Conservation (phyloP, 768 basidiomycete genomes). For the Boletus pseudopeckii region DNA sequence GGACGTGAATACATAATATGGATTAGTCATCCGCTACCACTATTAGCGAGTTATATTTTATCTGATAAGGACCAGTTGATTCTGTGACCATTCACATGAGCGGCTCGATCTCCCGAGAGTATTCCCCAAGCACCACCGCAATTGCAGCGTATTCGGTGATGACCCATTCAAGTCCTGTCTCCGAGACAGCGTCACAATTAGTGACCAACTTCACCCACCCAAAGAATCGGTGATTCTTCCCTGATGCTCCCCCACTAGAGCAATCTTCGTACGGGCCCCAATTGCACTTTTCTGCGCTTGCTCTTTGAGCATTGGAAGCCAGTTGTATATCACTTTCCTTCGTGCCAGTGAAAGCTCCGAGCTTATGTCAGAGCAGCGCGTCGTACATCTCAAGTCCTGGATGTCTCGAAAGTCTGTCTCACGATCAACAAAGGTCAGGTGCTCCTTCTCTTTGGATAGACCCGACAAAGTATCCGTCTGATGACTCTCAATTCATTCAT, state of each 20-base stretch:
- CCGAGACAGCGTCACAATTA: not conserved
- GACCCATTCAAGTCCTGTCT: not conserved
- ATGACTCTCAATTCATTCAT: constrained; percentile 73
- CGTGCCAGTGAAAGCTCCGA: too few species aligned
- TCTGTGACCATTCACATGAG: not conserved
- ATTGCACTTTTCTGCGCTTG: constrained; percentile 70
- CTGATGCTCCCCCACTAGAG: constrained; percentile 29
- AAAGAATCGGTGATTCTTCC: not conserved
- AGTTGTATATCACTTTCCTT: constrained; percentile 50
- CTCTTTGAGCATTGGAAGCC: constrained; percentile 70
- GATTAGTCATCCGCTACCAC: constrained; percentile 16
- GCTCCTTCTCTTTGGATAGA: constrained; percentile 64
- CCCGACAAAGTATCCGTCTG: constrained; percentile 52
- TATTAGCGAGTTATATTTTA: constrained; percentile 9
- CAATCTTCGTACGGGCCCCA: constrained; percentile 46
- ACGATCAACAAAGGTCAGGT: constrained; percentile 48
- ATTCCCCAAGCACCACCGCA: not conserved
- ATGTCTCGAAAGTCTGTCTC: constrained; percentile 50
- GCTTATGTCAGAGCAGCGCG: constrained; percentile 41
- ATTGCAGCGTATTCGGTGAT: not conserved
- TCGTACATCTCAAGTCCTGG: constrained; percentile 68
- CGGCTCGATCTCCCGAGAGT: not conserved
- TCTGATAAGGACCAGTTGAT: constrained; percentile 20
- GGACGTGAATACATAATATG: constrained; percentile 2
- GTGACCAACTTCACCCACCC: not conserved